Evolutionary conservation across 495 filamentous ascomycete species (phyloP), one percentile per base, ranked within the genome.

Genomic region (Trichoderma gamsii): DNA sequence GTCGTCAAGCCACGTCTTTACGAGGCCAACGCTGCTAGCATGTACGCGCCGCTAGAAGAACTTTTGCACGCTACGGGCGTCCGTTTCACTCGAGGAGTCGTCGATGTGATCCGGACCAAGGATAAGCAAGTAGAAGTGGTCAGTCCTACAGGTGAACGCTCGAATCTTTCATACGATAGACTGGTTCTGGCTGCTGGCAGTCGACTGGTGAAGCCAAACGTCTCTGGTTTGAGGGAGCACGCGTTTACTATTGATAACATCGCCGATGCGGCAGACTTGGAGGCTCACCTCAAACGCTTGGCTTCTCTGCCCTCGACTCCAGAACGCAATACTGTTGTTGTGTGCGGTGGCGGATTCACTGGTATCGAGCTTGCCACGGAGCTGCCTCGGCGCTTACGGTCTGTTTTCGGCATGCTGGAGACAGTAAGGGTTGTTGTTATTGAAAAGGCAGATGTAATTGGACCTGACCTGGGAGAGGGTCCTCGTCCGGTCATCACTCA

Each of bases 111-210:
- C 69, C 35, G 69, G 38, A 32, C 70, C 8, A 38, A 67, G 18
- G 68, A 68, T 16, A 69, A 75, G 43, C 70, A 68, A 16, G 65
- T 78, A 51, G 64, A 67, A 12, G 64, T 73, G 13, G 68, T 68
- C 38, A 49, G 68, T 13, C 29, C 61, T 29, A 63, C 68, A 2
- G 73, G 72, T 9, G 27, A 64, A 8, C 44, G 68, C 18, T 70
- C 67, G 29, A 67, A 41, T 15, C 43, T 78, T 15, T 4, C 61
- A 16, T 79, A 78, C 43, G 70, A 76, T 52, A 72, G 76, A 21
- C 67, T 79, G n/a, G 69, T 79, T 67, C 67, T 79, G 23, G 77
- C 77, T 12, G 73, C 75, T 1, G 77, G 77, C 15, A 79, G 77
- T 64, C 70, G 70, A 16, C 67, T 77, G n/a, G 61, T 75, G 29